Base-by-base conservation (phyloP, 1,139 yeast genomes). In the Lodderomyces pseudojiufengensis region DNA sequence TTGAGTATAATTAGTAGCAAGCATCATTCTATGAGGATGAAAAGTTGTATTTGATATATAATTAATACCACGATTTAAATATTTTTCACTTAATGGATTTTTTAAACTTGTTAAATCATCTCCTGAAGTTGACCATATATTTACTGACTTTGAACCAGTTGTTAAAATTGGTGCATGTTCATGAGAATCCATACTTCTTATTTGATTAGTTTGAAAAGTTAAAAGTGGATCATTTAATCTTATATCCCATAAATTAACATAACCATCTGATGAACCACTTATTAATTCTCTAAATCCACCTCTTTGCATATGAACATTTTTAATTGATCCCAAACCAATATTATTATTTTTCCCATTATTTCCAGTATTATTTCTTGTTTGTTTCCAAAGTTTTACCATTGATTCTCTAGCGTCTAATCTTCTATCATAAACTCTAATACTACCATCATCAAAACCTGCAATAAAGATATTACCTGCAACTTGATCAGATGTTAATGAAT, bases 161-260 rank as follows among this genome's bases (percentile, higher is more conserved):
- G 88, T 87, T 45, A 90, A 76, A 1, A 90, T 72, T 0, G 98
- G 97, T 0, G 98, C 98, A 60, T 92, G 98, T 51, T 92, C 98
- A 59, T 92, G 98, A 3, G 86, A 77, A 49, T 85, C 86, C 40
- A 87, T 70, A 23, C 86, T 74, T 11, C 95, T 73, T 72, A 88
- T 75, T 7, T 80, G 78, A 36, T 70, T 71, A 15, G 61, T 61
- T 22, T 65, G 67, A 59, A 78, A 87, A 1, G 79, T 64, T 15
- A 74, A 63, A 3, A 92, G 85, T 0, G 97, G 92, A 9, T 79
- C 79, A 39, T 78, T 73, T 29, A 65, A 54, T 40, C 98, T 69
- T 25, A 92, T 81, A 59, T 92, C 98, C 98, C 98, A 94, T 21
- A 92, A 56, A 44, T 82, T 84, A 3, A 92, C 84, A 34, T 72